Conservation (phyloP, 78 protist genomes). For the Dictyostelium capitatum region DNA sequence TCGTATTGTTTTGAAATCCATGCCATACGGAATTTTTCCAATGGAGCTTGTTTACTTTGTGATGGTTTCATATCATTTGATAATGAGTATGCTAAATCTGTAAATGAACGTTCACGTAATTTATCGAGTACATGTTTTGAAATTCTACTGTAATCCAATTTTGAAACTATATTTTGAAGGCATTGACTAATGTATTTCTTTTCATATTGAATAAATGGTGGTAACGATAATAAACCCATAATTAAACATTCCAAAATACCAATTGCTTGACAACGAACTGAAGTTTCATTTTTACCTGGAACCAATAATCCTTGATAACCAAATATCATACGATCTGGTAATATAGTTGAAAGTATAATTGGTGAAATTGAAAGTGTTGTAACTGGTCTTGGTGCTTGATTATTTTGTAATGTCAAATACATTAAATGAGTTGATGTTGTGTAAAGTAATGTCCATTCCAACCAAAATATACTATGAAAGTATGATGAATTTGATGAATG, state of each 20-base stretch:
- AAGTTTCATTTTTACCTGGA: slow-evolving; percentile 32
- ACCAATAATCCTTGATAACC: slow-evolving; percentile 52
- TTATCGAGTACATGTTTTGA: slow-evolving; percentile 31
- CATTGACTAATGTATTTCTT: slow-evolving; percentile 31
- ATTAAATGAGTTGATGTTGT: slow-evolving; percentile 61
- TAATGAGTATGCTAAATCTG: slow-evolving; percentile 45
- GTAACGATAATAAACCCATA: slow-evolving; percentile 44
- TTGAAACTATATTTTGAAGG: slow-evolving; percentile 57
- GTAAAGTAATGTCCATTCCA: slow-evolving; percentile 70
- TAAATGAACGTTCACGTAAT: slow-evolving; percentile 40
- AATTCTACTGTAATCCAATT: slow-evolving; percentile 30
- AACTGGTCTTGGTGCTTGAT: slow-evolving; percentile 40
- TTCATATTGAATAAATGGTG: slow-evolving; percentile 48
- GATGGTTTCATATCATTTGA: slow-evolving; percentile 50
- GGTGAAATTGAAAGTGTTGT: slow-evolving; percentile 35
- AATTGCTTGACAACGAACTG: slow-evolving; percentile 29
- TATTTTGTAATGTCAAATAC: slow-evolving; percentile 66
- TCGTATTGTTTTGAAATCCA: slow-evolving; percentile 67
- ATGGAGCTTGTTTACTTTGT: slow-evolving; percentile 34
- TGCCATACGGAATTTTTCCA: slow-evolving; percentile 63
- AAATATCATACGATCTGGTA: slow-evolving; percentile 68
- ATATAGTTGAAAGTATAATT: slow-evolving; percentile 14
- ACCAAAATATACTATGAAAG: slow-evolving; percentile 56
- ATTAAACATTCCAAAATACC: slow-evolving; percentile 48
- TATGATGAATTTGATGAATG: slow-evolving; percentile 12